Evolutionary conservation across 805 yeast species (phyloP).

Genomic region (Debaryomyces hansenii): DNA sequence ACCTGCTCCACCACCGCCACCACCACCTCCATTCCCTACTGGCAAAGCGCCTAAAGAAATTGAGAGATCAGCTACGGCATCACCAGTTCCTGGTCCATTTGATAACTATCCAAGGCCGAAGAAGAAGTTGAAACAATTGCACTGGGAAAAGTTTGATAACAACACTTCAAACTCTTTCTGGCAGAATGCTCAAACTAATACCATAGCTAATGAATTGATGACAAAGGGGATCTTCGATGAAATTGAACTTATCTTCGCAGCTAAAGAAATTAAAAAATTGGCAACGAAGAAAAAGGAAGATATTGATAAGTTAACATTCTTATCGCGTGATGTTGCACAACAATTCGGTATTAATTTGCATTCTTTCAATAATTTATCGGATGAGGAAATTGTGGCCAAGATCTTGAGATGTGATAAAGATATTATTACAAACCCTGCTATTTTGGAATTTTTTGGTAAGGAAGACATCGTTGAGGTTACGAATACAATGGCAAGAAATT

Average conservation of each 20-base stretch:
- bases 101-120: conserved; percentile 58
- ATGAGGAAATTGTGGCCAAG: conserved; percentile 52
- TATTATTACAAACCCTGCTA: conserved; percentile 52
- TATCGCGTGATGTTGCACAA: conserved; percentile 72
- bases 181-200: conserved; percentile 47
- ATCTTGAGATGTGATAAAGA: conserved; percentile 62
- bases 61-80: conserved; percentile 2
- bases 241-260: conserved; percentile 59
- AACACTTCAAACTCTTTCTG: conserved; percentile 60
- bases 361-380: conserved; percentile 52
- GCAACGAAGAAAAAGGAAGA: conserved; percentile 44
- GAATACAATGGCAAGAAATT: conserved; percentile 51
- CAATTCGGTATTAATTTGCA: conserved; percentile 80
- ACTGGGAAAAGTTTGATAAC: conserved; percentile 74
- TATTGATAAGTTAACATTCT: conserved; percentile 50
- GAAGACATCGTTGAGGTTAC: conserved; percentile 65
- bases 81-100: conserved; percentile 24
- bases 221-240: conserved; percentile 65
- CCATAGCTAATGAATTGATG: conserved; percentile 49
- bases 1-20: conserved; percentile 22
- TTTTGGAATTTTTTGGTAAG: conserved; percentile 67
- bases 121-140: conserved; percentile 70
- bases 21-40: conserved; percentile 29
- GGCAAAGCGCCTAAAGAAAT: conserved; percentile 1
- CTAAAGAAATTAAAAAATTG: conserved; percentile 49